These are phyloP conservation scores for Chaetomium strumarium DNA, from an alignment of 2,329 filamentous ascomycete genomes.

Conservation along the genomic window DNA sequence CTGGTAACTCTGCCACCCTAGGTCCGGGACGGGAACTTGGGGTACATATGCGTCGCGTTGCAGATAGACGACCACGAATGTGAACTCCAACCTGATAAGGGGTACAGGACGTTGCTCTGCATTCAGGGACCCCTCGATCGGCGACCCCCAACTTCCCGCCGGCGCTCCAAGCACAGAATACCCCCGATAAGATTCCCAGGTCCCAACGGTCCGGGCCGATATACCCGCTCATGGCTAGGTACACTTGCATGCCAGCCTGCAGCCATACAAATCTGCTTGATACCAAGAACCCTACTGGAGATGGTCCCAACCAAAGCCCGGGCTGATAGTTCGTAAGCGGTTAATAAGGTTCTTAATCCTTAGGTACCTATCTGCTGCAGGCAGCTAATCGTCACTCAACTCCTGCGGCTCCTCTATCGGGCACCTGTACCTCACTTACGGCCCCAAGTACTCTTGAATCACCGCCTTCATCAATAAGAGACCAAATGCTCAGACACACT, in stretches of 20 bases:
- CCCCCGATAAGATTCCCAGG: not conserved
- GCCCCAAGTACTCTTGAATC: no score
- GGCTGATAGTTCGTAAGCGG: no score
- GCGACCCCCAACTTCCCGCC: not conserved
- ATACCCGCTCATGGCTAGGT: not conserved
- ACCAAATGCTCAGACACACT: no score
- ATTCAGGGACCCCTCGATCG: not conserved
- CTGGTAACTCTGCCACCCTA: not conserved
- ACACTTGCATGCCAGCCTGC: not conserved
- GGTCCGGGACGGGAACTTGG: not conserved
- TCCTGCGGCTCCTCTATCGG: no score
- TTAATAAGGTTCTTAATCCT: no score
- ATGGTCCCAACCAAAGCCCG: no score
- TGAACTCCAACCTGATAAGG: not conserved
- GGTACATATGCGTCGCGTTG: conserved; percentile 3
- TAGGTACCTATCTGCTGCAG: no score
- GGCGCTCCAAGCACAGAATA: not conserved
- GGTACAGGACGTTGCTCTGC: not conserved
- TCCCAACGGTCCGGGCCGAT: conserved; percentile 3
- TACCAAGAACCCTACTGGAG: not conserved
- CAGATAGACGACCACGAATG: conserved; percentile 1
- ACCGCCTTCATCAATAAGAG: no score
- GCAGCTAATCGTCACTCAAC: no score
- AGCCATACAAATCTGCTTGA: not conserved
- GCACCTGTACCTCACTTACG: no score